Percentiles rank a stretch among this genome's conserved stretches.
Conservation (phyloP, 2,329 filamentous ascomycete genomes). For the Paraconiothyrium sp. region DNA sequence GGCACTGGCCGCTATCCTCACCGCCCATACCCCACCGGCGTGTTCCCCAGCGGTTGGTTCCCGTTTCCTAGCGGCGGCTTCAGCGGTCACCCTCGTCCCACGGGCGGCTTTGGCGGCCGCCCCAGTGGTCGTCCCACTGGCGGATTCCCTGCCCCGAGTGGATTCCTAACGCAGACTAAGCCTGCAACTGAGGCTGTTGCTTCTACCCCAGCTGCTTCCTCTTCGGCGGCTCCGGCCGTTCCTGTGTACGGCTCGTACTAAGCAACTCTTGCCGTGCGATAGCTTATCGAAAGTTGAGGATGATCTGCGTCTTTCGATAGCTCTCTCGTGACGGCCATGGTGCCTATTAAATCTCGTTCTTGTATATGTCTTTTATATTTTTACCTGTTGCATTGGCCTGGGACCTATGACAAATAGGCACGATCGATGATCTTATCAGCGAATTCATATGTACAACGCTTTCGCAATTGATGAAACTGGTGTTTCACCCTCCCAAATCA, state of each 20-base stretch:
- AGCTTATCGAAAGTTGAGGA: too few species aligned
- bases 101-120: conserved; percentile 1
- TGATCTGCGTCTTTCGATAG: not conserved
- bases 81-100: conserved; percentile 2
- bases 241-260: conserved; percentile 7
- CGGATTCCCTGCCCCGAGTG: conserved; percentile 1
- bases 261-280: not conserved
- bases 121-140: not conserved
- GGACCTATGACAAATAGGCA: not conserved
- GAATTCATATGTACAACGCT: not conserved
- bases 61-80: conserved; percentile 1
- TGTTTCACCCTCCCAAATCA: not conserved
- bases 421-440: not conserved
- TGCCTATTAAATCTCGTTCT: not conserved
- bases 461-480: not conserved
- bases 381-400: not conserved
- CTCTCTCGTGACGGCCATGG: not conserved
- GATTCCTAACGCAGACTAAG: conserved; percentile 7
- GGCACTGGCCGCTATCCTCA: conserved; percentile 8
- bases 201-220: not conserved
- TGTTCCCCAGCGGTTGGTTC: not conserved
- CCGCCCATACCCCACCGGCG: conserved; percentile 6
- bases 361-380: not conserved
- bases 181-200: not conserved
- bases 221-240: conserved; percentile 2